These are phyloP conservation scores for Diplodia sapinea DNA, from an alignment of 2,329 filamentous ascomycete species.

Conservation along the genomic window DNA sequence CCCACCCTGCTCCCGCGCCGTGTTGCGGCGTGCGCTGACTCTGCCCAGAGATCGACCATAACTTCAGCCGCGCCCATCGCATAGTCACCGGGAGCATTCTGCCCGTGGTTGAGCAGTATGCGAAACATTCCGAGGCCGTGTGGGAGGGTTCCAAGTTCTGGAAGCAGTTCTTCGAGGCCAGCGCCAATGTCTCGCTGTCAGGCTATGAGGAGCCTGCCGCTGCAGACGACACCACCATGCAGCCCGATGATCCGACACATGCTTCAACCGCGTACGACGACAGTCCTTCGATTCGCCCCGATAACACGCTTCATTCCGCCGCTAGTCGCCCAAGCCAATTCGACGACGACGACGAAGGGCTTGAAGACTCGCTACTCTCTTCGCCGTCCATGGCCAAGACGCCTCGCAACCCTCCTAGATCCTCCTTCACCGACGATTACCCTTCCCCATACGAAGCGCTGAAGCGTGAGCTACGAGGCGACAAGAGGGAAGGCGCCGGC, in stretches of 20 bases:
- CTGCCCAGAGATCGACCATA: conserved; percentile 87
- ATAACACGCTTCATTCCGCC: conserved; percentile 41
- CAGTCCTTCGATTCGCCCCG: conserved; percentile 46
- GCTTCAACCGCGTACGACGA: conserved; percentile 47
- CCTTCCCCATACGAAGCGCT: conserved; percentile 79
- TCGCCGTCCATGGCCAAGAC: conserved; percentile 62
- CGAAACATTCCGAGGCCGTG: conserved; percentile 88
- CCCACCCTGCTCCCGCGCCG: conserved; percentile 31
- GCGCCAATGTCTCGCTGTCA: conserved; percentile 93
- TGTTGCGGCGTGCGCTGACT: conserved; percentile 39
- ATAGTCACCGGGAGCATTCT: conserved; percentile 95
- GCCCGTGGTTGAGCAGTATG: conserved; percentile 92
- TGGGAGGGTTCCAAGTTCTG: conserved; percentile 99
- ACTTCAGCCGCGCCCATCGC: conserved; percentile 94
- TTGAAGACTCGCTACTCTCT: conserved; percentile 69
- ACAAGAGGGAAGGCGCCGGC: conserved; percentile 41
- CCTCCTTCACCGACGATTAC: conserved; percentile 65
- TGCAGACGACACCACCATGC: conserved; percentile 60
- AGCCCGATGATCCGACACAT: conserved; percentile 43
- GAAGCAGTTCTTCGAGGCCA: conserved; percentile 99
- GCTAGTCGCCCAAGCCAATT: conserved; percentile 47
- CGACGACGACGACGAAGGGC: conserved; percentile 42
- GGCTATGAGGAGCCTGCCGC: conserved; percentile 83
- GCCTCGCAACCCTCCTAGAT: conserved; percentile 52
- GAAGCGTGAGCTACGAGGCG: conserved; percentile 67